Evolutionary conservation across 2,329 filamentous ascomycete genomes (phyloP).

Genomic region (Exophiala phaeomuriformis): DNA sequence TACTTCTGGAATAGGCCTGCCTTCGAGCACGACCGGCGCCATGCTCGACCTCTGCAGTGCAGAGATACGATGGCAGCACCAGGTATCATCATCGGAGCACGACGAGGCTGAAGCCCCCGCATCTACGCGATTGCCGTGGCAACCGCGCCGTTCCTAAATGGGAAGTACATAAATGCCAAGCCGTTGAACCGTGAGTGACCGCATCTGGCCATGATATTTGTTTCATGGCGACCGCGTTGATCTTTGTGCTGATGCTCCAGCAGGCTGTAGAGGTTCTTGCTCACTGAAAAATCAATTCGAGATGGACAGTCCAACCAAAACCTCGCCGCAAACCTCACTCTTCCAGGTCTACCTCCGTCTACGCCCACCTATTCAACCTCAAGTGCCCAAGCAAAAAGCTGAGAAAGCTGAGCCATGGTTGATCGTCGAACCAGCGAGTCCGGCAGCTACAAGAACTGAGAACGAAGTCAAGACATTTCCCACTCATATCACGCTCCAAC

Average conservation of each 20-base stretch:
- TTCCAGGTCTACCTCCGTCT: constrained; percentile 90
- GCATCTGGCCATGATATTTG: neutral
- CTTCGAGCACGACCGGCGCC: constrained; percentile 7
- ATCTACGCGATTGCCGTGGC: neutral
- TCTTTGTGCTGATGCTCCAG: neutral
- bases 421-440: constrained; percentile 57
- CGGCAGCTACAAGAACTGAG: constrained; percentile 28
- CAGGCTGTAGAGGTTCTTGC: neutral
- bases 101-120: constrained; percentile 1
- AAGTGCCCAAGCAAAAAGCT: constrained; percentile 35
- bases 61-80: neutral
- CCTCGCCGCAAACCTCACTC: constrained; percentile 43
- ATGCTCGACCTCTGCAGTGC: neutral
- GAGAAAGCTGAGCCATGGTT: constrained; percentile 67
- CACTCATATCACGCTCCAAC: constrained; percentile 69
- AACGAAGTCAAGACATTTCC: constrained; percentile 37
- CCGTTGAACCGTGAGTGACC: neutral
- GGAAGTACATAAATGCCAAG: constrained; percentile 1
- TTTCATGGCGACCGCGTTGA: neutral
- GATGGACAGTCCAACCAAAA: constrained; percentile 23
- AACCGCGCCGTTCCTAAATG: neutral
- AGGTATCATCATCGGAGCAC: neutral
- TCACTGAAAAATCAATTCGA: neutral
- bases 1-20: constrained; percentile 27
- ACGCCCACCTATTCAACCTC: constrained; percentile 53